Percentiles rank a stretch among this genome's conserved stretches.
Evolutionary conservation across 1,139 yeast genomes (phyloP).

Genomic region (Lodderomyces beijingensis): DNA sequence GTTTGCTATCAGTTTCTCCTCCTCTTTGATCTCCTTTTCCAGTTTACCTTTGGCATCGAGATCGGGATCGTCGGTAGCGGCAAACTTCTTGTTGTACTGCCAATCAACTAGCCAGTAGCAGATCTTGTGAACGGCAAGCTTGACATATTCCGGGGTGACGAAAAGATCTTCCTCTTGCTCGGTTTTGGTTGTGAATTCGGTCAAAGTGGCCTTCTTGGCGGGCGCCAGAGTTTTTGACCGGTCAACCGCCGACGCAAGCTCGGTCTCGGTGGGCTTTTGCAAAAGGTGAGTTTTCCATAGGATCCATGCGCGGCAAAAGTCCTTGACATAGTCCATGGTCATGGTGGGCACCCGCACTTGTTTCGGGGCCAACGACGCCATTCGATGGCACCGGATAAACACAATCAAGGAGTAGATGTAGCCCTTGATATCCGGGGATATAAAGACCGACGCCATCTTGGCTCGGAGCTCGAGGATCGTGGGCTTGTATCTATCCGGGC

Average conservation of each 20-base stretch:
- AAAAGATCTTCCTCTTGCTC: constrained; percentile 14
- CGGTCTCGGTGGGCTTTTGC: no score
- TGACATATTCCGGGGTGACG: constrained; percentile 38
- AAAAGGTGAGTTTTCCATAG: constrained; percentile 23
- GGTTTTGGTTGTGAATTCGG: no score
- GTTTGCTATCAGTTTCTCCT: constrained; percentile 9
- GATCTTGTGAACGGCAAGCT: constrained; percentile 39
- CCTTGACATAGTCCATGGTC: constrained; percentile 25
- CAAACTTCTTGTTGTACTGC: constrained; percentile 26
- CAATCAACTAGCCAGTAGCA: constrained; percentile 47
- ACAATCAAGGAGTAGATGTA: constrained; percentile 39
- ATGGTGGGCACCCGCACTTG: constrained; percentile 33
- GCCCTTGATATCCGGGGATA: constrained; percentile 34
- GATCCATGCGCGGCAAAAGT: constrained; percentile 27
- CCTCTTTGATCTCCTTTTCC: constrained; percentile 1
- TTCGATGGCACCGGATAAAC: constrained; percentile 37
- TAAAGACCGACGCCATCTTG: constrained; percentile 18
- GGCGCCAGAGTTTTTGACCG: not conserved
- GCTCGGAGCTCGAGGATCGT: constrained; percentile 10
- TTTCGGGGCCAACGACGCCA: constrained; percentile 37
- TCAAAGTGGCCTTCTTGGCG: no score
- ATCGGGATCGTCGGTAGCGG: constrained; percentile 2
- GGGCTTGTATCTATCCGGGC: constrained; percentile 5
- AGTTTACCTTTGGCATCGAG: not conserved
- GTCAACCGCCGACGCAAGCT: not conserved